phyloP scores from a whole-genome alignment of 495 filamentous ascomycete genomes.

The Neurospora sp. region DNA sequence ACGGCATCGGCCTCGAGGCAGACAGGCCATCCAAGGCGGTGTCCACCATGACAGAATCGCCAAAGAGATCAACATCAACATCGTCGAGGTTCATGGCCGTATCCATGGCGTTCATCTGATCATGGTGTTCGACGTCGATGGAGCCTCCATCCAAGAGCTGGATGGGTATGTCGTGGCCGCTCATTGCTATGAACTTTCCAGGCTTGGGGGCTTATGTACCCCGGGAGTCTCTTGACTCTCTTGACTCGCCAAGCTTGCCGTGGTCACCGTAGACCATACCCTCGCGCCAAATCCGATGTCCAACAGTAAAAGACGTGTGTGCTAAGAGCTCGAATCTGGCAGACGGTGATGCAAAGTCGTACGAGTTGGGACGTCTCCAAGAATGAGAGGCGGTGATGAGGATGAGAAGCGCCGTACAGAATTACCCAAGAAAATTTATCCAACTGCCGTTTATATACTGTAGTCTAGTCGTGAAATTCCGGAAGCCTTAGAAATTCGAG shows the following conservation, averaged over 20 bases:
- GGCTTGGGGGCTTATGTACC: not conserved
- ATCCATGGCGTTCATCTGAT: constrained; percentile 14
- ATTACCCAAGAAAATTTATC: not conserved
- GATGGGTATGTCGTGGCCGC: constrained; percentile 26
- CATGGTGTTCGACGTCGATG: constrained; percentile 1
- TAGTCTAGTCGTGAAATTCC: not conserved
- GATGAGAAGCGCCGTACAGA: not conserved
- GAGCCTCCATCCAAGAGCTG: constrained; percentile 17
- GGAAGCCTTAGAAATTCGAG: not conserved
- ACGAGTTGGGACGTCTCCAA: not conserved
- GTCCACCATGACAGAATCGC: constrained; percentile 44
- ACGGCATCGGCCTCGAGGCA: constrained; percentile 30
- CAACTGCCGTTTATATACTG: not conserved
- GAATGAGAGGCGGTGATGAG: not conserved
- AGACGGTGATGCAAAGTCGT: not conserved
- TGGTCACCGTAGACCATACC: not conserved
- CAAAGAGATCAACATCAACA: constrained; percentile 68
- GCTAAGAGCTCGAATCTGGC: not conserved
- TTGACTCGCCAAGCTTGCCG: not conserved
- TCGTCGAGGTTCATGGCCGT: constrained; percentile 48
- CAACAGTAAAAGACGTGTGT: not conserved
- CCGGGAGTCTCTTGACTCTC: not conserved
- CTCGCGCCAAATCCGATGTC: not conserved
- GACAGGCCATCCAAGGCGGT: constrained; percentile 40
- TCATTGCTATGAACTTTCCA: constrained; percentile 7